Conservation (phyloP, 2,329 filamentous ascomycete species). For the Aspergillus sergii region DNA sequence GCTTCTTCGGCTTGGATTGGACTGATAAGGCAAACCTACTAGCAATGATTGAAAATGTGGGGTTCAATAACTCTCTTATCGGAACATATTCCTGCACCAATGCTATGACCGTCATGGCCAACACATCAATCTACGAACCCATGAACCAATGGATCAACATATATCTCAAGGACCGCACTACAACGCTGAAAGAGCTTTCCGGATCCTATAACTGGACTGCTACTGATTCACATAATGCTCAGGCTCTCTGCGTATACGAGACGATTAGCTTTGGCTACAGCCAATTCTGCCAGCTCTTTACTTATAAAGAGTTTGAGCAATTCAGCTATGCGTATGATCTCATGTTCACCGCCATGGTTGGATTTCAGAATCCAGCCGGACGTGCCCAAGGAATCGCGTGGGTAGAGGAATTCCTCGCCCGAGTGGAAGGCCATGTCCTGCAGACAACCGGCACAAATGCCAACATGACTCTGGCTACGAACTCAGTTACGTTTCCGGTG, state of each 20-base stretch:
- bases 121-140: slow-evolving; percentile 3
- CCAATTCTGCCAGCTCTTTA: slow-evolving; percentile 74
- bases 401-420: slow-evolving; percentile 72
- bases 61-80: slow-evolving; percentile 24
- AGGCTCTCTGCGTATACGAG: slow-evolving; percentile 76
- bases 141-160: slow-evolving; percentile 61
- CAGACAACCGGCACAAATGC: slow-evolving; percentile 45
- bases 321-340: slow-evolving; percentile 74
- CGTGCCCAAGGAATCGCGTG: slow-evolving; percentile 74
- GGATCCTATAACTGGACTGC: slow-evolving; percentile 65
- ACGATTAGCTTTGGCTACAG: slow-evolving; percentile 76
- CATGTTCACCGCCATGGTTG: slow-evolving; percentile 62
- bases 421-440: slow-evolving; percentile 51
- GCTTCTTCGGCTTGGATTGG: slow-evolving; percentile 78
- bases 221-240: slow-evolving; percentile 66
- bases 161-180: slow-evolving; percentile 67
- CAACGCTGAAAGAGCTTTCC: slow-evolving; percentile 60
- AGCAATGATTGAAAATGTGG: slow-evolving; percentile 69
- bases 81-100: not conserved
- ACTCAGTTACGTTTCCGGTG: slow-evolving; percentile 69
- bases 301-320: slow-evolving; percentile 71
- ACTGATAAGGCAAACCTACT: slow-evolving; percentile 72
- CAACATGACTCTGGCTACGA: slow-evolving; percentile 50
- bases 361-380: slow-evolving; percentile 66
- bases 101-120: not conserved